Percentiles rank a stretch among this genome's conserved stretches.
phyloP scores from a whole-genome alignment of 2,329 filamentous ascomycete species.

The Huntiella abstrusa region DNA sequence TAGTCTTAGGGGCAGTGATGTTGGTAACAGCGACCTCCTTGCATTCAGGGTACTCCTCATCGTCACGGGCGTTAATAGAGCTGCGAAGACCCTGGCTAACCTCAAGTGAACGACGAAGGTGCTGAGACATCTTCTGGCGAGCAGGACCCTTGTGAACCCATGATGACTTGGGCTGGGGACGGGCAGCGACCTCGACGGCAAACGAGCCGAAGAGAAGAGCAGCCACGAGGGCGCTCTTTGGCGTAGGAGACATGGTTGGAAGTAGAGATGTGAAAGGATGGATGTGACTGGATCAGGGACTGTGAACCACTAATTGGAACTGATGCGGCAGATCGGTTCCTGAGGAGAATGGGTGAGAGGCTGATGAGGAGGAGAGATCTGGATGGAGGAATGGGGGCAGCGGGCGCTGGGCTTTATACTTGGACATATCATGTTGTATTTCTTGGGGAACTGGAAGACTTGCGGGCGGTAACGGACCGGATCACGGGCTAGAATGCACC shows the following conservation, averaged over 20 bases:
- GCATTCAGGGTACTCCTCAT: constrained; percentile 5
- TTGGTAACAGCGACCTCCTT: constrained; percentile 11
- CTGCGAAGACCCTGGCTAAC: background rate
- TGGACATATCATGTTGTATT: too few relatives aligned
- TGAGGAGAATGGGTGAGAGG: background rate
- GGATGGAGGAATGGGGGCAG: background rate
- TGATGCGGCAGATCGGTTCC: background rate
- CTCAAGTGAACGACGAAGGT: constrained; percentile 8
- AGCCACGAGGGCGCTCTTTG: background rate
- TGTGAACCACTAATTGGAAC: background rate
- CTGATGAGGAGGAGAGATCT: background rate
- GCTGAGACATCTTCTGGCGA: constrained; percentile 9
- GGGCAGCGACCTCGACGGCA: constrained; percentile 1
- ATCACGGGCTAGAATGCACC: too few relatives aligned
- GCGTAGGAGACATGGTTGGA: background rate
- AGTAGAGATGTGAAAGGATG: background rate
- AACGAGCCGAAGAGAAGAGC: constrained; percentile 7
- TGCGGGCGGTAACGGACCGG: too few relatives aligned
- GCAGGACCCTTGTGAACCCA: constrained; percentile 10
- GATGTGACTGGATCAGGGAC: background rate
- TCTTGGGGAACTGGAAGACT: too few relatives aligned
- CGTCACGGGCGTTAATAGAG: background rate
- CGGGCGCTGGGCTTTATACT: background rate
- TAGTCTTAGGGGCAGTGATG: constrained; percentile 21
- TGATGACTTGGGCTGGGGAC: constrained; percentile 6